Conservation (phyloP, 108 stramenopile genomes). For the Aurantiochytrium sp. region DNA sequence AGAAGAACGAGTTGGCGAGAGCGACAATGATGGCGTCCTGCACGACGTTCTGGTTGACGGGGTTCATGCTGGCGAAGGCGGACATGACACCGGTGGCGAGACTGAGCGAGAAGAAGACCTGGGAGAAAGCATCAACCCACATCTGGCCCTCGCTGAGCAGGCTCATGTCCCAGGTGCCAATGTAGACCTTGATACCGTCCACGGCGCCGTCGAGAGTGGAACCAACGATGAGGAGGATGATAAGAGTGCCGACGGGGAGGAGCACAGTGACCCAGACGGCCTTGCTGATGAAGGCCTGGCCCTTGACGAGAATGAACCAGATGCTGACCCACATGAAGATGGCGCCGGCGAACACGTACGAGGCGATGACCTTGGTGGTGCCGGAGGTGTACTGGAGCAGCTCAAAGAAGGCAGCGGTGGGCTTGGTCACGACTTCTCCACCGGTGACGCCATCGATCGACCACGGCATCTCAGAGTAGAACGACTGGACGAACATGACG, state of each 20-base stretch:
- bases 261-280: constrained; percentile 12
- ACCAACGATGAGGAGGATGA: neutral
- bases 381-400: neutral
- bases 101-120: constrained; percentile 63
- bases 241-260: neutral
- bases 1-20: constrained; percentile 51
- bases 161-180: constrained; percentile 55
- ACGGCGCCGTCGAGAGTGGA: neutral
- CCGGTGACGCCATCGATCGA: neutral
- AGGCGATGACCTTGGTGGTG: neutral
- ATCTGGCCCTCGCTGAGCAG: constrained; percentile 53
- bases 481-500: constrained; percentile 22
- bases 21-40: constrained; percentile 57
- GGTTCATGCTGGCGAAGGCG: constrained; percentile 60
- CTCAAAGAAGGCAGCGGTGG: neutral
- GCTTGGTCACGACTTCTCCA: neutral
- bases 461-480: neutral
- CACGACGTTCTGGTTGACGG: constrained; percentile 55
- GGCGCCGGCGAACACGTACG: constrained; percentile 23
- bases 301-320: neutral
- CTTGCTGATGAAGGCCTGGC: constrained; percentile 7
- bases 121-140: constrained; percentile 62
- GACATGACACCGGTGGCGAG: constrained; percentile 63
- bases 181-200: constrained; percentile 52
- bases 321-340: neutral